A percentile compares a stretch with the other conserved stretches of the same genome.
phyloP scores from a whole-genome alignment of 164 flowering plant genomes.

The Umbellularia californica region DNA sequence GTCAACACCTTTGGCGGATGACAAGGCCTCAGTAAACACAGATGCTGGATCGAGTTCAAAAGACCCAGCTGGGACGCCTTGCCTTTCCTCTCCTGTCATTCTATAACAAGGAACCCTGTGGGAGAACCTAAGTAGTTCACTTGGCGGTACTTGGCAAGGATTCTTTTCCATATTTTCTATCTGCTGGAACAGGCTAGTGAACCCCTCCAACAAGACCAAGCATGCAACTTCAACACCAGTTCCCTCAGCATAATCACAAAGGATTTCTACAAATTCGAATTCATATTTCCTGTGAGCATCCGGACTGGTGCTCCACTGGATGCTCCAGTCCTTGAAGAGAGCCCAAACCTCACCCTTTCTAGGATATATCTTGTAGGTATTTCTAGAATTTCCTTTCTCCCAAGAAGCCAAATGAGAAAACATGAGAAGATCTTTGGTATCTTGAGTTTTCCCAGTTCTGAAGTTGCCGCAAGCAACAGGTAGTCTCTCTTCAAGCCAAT shows the following conservation, averaged over 20 bases:
- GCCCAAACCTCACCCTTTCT: conserved; percentile 69
- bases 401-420: conserved; percentile 42
- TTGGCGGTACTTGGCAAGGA: conserved; percentile 22
- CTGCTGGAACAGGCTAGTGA: conserved; percentile 38
- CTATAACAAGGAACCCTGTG: conserved; percentile 48
- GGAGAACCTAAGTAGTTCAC: conserved; percentile 46
- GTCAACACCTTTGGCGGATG: conserved; percentile 2
- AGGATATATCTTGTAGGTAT: conserved; percentile 38
- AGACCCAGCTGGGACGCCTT: conserved; percentile 46
- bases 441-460: conserved; percentile 20
- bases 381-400: conserved; percentile 3
- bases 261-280: conserved; percentile 50
- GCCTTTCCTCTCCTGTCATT: conserved; percentile 45
- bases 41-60: conserved; percentile 63
- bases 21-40: conserved; percentile 21
- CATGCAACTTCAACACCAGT: conserved; percentile 37
- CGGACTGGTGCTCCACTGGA: conserved; percentile 43
- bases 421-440: conserved; percentile 24
- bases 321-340: conserved; percentile 51
- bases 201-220: conserved; percentile 45
- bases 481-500: conserved; percentile 28
- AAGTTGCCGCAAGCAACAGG: conserved; percentile 49
- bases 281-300: conserved; percentile 27
- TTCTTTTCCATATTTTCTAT: neutral
- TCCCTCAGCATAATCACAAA: conserved; percentile 33